Base-by-base conservation (phyloP, 2,329 filamentous ascomycete genomes). In the Escovopsis sp. region DNA sequence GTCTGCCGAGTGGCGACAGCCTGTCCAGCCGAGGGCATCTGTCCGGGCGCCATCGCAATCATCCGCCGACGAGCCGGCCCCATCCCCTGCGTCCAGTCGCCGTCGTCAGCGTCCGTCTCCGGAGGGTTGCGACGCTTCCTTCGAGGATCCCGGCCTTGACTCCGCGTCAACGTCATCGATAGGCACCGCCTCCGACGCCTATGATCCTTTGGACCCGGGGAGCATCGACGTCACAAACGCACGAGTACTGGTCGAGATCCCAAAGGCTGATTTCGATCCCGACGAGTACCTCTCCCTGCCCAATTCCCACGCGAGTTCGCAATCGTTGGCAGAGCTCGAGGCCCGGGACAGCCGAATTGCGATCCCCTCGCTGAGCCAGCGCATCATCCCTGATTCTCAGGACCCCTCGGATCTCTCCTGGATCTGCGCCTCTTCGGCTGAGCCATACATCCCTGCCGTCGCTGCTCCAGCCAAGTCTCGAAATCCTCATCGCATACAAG, bases 351-450 rank as follows among this genome's bases (percentile, higher is more conserved):
- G 53, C 16, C 53, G 54, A 35, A 43, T 58, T 35, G 43, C 50
- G 10, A 40, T 65, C 42, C 51, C 55, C 5, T 48, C 55, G 24
- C 43, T 57, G 32, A 65, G 58, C 43, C 55, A 58, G 41, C 48
- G 48, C 24, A 67, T 62, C 4, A 62, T 70, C 20, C 64, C 64
- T 0, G 66, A 69, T 44, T 70, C 67, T 1, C 64, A 68, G 44
- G 64, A 63, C 30, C 47, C 45, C 9, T 56, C 56, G n/a, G 50
- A 48, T 10, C 50, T 50, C 40, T 47, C 48, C 11, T 51, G 47
- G 43, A 20, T 20, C 5, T 20, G 20, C 20, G 20, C 20, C 20
- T 20, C 20, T 5, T 20, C 20, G 20, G 20, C 20, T 20, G 20
- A 20, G 20, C 20, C 20, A 20, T 20, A 20, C 20, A 20, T 20